Conservation (phyloP, 2,329 filamentous ascomycete species). For the Annulohypoxylon truncatum region DNA sequence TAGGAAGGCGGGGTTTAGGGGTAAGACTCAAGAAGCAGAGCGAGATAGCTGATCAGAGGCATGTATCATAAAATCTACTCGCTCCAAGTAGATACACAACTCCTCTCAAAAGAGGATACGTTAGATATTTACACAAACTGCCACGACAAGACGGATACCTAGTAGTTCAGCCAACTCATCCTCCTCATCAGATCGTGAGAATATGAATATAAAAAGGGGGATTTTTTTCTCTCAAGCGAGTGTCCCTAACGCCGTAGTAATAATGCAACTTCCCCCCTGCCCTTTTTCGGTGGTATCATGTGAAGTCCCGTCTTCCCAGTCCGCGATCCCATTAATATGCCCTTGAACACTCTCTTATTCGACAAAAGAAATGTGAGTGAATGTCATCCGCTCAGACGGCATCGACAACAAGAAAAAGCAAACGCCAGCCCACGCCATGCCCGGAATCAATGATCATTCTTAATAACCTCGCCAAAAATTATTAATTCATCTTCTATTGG, state of each 20-base stretch:
- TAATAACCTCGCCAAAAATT: background rate
- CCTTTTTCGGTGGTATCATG: constrained; percentile 7
- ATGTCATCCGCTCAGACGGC: background rate
- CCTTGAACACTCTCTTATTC: background rate
- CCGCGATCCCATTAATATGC: background rate
- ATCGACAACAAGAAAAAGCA: background rate
- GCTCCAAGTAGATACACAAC: background rate
- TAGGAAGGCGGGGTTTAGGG: no score
- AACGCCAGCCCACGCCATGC: background rate
- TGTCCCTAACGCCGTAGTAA: constrained; percentile 5
- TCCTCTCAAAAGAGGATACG: background rate
- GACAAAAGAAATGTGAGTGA: background rate
- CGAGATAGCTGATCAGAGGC: background rate
- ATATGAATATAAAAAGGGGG: background rate
- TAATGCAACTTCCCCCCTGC: background rate
- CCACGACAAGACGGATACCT: background rate
- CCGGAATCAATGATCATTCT: background rate
- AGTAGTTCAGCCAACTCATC: background rate
- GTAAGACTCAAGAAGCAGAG: background rate
- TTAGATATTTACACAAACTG: background rate
- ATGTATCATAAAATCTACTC: constrained; percentile 8
- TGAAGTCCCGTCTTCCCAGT: background rate
- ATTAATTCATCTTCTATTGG: background rate
- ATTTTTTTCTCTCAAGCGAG: background rate
- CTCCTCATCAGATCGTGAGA: background rate